These are phyloP conservation scores for Globisporangium ultimum DNA, from an alignment of 352 stramenopile species.

Conservation along the genomic window DNA sequence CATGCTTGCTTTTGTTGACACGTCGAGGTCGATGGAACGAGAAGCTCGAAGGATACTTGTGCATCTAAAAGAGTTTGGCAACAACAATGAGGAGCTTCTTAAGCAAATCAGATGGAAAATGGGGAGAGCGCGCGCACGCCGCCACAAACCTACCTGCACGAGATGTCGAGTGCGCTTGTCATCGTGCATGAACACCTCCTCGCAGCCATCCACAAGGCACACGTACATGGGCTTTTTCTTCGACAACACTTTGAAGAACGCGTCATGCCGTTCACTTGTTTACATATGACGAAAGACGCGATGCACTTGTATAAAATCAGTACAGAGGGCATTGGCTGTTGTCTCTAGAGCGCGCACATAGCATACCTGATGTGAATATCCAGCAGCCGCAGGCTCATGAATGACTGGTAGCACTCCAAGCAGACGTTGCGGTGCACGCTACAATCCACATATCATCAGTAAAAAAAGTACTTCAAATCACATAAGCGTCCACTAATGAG, in stretches of 20 bases:
- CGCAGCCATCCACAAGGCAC: slow-evolving; percentile 53
- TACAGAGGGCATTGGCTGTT: neutral
- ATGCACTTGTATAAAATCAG: neutral
- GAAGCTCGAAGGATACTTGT: slow-evolving; percentile 41
- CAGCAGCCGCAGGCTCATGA: slow-evolving; percentile 43
- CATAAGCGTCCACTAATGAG: slow-evolving; percentile 2
- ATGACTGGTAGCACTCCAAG: slow-evolving; percentile 43
- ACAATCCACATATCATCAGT: neutral
- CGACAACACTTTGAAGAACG: slow-evolving; percentile 58
- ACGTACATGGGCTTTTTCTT: slow-evolving; percentile 60
- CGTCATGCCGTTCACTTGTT: slow-evolving; percentile 53
- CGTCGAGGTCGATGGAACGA: slow-evolving; percentile 28
- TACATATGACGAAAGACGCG: neutral
- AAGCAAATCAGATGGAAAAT: neutral
- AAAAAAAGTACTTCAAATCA: neutral
- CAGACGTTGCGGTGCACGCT: slow-evolving; percentile 45
- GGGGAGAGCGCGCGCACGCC: neutral
- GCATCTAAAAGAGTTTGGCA: slow-evolving; percentile 11
- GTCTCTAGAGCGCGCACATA: neutral
- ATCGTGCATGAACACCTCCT: slow-evolving; percentile 37
- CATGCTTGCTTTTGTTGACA: neutral
- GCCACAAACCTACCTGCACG: slow-evolving; percentile 12
- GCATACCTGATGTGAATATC: slow-evolving; percentile 47
- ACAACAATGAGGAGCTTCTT: neutral
- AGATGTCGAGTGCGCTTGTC: slow-evolving; percentile 49